These are phyloP conservation scores for Lactifluus subvellereus DNA, from an alignment of 768 basidiomycete genomes.

Conservation along the genomic window DNA sequence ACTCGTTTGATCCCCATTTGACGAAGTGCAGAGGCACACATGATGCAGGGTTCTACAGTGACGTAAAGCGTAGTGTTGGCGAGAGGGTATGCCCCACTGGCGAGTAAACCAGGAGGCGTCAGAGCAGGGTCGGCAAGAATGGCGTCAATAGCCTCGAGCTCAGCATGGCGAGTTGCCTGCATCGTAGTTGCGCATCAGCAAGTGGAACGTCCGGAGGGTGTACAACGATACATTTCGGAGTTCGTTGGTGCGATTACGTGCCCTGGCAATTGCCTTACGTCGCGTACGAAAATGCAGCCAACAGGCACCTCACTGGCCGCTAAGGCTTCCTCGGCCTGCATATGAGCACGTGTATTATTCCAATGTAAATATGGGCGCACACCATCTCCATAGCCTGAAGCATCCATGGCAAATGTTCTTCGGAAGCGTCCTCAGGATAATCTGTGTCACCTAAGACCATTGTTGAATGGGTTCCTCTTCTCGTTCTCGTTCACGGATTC, in stretches of 20 bases:
- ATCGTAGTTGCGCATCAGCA: conserved; percentile 12
- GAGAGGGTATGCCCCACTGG: conserved; percentile 49
- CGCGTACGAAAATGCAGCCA: conserved; percentile 89
- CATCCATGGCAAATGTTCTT: conserved; percentile 65
- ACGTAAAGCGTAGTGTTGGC: conserved; percentile 84
- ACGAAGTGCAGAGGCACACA: conserved; percentile 94
- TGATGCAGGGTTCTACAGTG: conserved; percentile 98
- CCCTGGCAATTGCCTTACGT: conserved; percentile 71
- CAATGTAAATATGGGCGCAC: conserved; percentile 22
- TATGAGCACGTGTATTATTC: conserved; percentile 1
- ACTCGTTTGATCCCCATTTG: conserved; percentile 90
- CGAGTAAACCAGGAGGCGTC: conserved; percentile 40
- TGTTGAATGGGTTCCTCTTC: not conserved
- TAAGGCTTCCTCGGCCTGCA: conserved; percentile 81
- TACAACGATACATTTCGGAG: conserved; percentile 69
- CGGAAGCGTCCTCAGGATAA: not conserved
- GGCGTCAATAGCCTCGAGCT: conserved; percentile 91
- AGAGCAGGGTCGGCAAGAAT: conserved; percentile 62
- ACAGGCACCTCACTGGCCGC: conserved; percentile 87
- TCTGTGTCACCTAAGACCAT: not conserved
- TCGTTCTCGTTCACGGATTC: too few species aligned
- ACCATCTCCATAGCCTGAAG: conserved; percentile 79
- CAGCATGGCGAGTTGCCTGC: conserved; percentile 94
- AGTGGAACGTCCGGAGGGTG: not conserved
- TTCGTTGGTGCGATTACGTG: conserved; percentile 92